Conservation (phyloP, 2,329 filamentous ascomycete species). For the Stemphylium beticola region DNA sequence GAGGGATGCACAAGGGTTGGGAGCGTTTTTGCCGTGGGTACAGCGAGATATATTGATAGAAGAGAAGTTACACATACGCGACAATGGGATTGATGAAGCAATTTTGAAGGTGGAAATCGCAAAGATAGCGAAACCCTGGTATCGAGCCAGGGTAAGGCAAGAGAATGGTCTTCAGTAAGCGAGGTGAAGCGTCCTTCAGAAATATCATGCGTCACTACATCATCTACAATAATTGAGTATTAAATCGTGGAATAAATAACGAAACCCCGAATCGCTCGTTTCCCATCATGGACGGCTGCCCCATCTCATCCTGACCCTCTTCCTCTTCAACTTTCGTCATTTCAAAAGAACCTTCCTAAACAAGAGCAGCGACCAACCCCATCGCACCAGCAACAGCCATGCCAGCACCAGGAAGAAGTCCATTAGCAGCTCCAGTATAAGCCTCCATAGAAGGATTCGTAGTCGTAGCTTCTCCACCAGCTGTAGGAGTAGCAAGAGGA, state of each 20-base stretch:
- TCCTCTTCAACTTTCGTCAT: not conserved
- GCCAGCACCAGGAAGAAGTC: not conserved
- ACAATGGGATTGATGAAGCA: slow-evolving; percentile 23
- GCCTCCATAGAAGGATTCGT: slow-evolving; percentile 1
- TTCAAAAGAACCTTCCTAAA: not conserved
- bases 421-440: slow-evolving; percentile 3
- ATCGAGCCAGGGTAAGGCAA: not conserved
- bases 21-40: slow-evolving; percentile 33
- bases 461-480: slow-evolving; percentile 2
- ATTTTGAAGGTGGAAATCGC: slow-evolving; percentile 30
- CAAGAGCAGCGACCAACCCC: slow-evolving; percentile 2
- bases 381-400: slow-evolving; percentile 1
- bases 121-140: slow-evolving; percentile 22
- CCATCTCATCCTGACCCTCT: no score
- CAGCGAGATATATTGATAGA: slow-evolving; percentile 31
- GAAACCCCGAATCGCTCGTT: no score
- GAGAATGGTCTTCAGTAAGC: not conserved
- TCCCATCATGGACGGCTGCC: not conserved
- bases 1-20: slow-evolving; percentile 22
- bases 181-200: no score
- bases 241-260: no score
- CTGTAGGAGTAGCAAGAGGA: slow-evolving; percentile 23
- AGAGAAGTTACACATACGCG: slow-evolving; percentile 28
- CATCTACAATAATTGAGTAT: no score
- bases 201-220: no score